These are phyloP conservation scores for Raffaelea albimanens DNA, from an alignment of 2,329 filamentous ascomycete genomes.

Conservation along the genomic window DNA sequence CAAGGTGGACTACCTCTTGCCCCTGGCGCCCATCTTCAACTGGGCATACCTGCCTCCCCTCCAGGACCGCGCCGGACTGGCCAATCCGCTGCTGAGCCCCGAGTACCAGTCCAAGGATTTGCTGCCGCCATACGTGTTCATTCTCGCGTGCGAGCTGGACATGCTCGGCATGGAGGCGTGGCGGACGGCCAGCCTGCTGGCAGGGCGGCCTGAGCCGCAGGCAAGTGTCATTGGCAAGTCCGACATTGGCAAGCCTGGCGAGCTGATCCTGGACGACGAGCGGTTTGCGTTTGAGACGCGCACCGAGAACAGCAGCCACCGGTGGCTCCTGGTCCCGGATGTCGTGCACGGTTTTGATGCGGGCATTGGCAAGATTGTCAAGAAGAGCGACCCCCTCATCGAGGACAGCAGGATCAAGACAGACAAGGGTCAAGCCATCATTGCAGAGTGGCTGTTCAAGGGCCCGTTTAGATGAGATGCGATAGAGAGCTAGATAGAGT, in stretches of 20 bases:
- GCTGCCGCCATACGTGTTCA: slow-evolving; percentile 32
- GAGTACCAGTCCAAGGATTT: slow-evolving; percentile 19
- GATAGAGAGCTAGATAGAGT: too few species aligned
- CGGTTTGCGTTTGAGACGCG: slow-evolving; percentile 25
- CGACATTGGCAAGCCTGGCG: slow-evolving; percentile 15
- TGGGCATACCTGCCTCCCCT: slow-evolving; percentile 31
- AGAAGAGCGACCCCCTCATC: slow-evolving; percentile 18
- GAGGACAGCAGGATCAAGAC: slow-evolving; percentile 20
- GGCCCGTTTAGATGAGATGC: slow-evolving; percentile 8
- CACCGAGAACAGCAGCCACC: slow-evolving; percentile 17
- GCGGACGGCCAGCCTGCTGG: slow-evolving; percentile 25
- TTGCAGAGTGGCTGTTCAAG: slow-evolving; percentile 17
- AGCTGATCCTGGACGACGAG: slow-evolving; percentile 20
- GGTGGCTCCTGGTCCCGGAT: slow-evolving; percentile 33
- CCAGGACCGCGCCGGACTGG: slow-evolving; percentile 19
- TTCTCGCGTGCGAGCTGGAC: slow-evolving; percentile 35
- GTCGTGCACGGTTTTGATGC: slow-evolving; percentile 30
- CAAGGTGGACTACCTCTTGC: slow-evolving; percentile 18
- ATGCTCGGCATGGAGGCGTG: slow-evolving; percentile 32
- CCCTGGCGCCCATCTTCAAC: slow-evolving; percentile 22
- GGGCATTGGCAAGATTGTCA: slow-evolving; percentile 13
- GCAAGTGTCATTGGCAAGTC: slow-evolving; percentile 20
- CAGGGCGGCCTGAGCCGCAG: slow-evolving; percentile 19
- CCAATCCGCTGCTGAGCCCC: slow-evolving; percentile 32
- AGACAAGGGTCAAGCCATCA: slow-evolving; percentile 12